A percentile compares a stretch with the other conserved stretches of the same genome.
Conservation (phyloP, 2,329 filamentous ascomycete species). For the Bipolaris zeicola region DNA sequence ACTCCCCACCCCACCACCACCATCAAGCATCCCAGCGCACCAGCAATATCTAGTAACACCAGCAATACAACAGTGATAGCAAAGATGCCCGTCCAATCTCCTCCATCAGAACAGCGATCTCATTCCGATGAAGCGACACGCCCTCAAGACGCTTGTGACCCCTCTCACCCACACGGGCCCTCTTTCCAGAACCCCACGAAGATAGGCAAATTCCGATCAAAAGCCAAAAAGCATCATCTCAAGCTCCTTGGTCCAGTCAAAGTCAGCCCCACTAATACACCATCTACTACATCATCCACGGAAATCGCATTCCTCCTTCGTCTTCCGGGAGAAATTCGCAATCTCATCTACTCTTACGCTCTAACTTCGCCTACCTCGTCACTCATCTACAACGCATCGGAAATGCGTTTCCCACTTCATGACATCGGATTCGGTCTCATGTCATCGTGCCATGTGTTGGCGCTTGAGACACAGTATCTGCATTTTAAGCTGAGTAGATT, state of each 20-base stretch:
- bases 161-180: background rate
- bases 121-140: background rate
- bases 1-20: background rate
- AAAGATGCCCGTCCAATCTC: background rate
- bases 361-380: conserved; percentile 8
- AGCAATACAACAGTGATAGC: background rate
- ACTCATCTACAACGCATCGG: conserved; percentile 7
- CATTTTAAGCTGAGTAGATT: conserved; percentile 16
- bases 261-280: background rate
- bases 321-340: conserved; percentile 21
- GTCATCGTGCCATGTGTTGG: conserved; percentile 18
- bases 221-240: conserved; percentile 5
- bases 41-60: background rate
- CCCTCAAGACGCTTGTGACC: background rate
- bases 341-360: conserved; percentile 17
- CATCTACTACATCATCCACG: background rate
- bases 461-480: conserved; percentile 18
- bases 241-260: conserved; percentile 1
- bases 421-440: conserved; percentile 20
- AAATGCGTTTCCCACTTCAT: conserved; percentile 17
- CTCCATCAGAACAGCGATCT: background rate
- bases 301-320: conserved; percentile 12
- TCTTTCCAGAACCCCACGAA: background rate
- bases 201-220: background rate
- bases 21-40: background rate